Conservation (phyloP, 768 basidiomycete genomes). For the Collybia nuda region DNA sequence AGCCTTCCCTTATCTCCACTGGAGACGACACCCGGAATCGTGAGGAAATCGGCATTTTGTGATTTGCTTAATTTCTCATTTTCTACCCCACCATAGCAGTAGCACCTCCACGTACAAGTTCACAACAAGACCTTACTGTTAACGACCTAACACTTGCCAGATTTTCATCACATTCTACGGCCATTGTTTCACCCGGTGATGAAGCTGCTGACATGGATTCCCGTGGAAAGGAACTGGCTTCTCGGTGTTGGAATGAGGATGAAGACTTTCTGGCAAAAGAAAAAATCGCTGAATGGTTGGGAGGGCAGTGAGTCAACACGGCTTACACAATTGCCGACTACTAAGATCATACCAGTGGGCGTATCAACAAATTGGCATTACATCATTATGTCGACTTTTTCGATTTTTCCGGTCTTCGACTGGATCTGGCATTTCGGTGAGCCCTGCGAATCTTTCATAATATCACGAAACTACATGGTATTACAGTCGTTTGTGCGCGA, state of each 20-base stretch:
- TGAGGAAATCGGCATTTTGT: constrained; percentile 29
- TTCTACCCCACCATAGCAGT: constrained; percentile 4
- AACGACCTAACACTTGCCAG: constrained; percentile 48
- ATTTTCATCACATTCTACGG: constrained; percentile 47
- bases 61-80: constrained; percentile 4
- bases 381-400: constrained; percentile 85
- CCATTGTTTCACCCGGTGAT: constrained; percentile 43
- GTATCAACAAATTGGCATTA: constrained; percentile 73
- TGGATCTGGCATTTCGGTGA: constrained; percentile 90
- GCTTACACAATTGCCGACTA: neutral
- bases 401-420: constrained; percentile 78
- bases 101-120: constrained; percentile 28
- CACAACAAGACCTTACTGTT: constrained; percentile 57
- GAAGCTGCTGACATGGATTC: constrained; percentile 58
- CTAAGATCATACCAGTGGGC: constrained; percentile 48
- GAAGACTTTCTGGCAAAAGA: constrained; percentile 81
- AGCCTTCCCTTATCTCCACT: constrained; percentile 71
- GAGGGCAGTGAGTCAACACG: constrained; percentile 73
- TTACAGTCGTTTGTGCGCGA: constrained; percentile 79
- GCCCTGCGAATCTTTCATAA: constrained; percentile 9
- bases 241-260: constrained; percentile 84
- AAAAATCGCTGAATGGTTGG: constrained; percentile 96
- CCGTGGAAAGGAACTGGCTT: constrained; percentile 71
- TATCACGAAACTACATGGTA: neutral
- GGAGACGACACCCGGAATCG: constrained; percentile 49